These are phyloP conservation scores for Xylaria sp. DNA, from an alignment of 2,329 filamentous ascomycete genomes.

Conservation along the genomic window DNA sequence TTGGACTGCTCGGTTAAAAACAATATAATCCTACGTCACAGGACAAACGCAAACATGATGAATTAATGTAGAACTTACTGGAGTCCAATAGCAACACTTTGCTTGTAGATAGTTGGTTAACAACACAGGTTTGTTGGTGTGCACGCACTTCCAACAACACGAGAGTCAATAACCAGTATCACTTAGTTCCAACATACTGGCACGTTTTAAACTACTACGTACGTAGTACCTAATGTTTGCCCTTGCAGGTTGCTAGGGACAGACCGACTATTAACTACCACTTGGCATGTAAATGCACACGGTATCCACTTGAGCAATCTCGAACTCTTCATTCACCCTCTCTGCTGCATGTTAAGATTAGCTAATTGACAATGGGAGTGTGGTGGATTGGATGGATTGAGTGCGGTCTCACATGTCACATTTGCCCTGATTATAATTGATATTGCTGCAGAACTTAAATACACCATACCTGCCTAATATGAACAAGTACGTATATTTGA, in stretches of 20 bases:
- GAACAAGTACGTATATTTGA: too few relatives aligned
- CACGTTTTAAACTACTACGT: too few relatives aligned
- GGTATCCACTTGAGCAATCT: not conserved
- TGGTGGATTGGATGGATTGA: not conserved
- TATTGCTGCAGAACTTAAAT: not conserved
- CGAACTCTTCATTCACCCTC: not conserved
- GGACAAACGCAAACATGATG: not conserved
- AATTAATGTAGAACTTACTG: not conserved
- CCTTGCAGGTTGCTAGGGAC: not conserved
- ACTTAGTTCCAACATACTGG: not conserved
- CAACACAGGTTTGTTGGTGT: not conserved
- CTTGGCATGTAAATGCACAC: not conserved
- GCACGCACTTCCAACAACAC: not conserved
- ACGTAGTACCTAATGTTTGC: not conserved
- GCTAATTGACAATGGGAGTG: not conserved
- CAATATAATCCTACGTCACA: not conserved
- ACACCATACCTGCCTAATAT: slow-evolving; percentile 14
- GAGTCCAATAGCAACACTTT: not conserved
- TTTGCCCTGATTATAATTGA: not conserved
- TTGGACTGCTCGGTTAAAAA: not conserved
- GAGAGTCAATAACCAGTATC: not conserved
- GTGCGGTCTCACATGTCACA: not conserved
- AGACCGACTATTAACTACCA: not conserved
- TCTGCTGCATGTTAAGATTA: slow-evolving; percentile 1
- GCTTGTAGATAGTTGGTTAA: not conserved